phyloP scores from a whole-genome alignment of 495 filamentous ascomycete genomes.

The Penicillium flavigenum region DNA sequence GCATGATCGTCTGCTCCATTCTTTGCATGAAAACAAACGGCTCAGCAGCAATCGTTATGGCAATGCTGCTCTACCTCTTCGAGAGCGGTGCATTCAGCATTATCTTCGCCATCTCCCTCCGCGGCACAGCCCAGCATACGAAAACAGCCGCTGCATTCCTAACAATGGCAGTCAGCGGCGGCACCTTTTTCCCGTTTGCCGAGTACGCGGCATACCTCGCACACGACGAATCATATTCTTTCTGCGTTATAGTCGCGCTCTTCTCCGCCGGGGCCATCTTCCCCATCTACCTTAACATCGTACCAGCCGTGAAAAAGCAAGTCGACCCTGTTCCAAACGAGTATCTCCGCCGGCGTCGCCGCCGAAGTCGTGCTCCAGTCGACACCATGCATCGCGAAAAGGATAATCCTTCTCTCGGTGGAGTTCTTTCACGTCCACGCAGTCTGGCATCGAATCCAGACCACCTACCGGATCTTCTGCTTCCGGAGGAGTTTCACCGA shows the following conservation, averaged over 20 bases:
- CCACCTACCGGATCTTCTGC: conserved; percentile 30
- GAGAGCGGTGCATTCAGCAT: conserved; percentile 62
- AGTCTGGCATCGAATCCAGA: conserved; percentile 37
- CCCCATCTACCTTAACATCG: conserved; percentile 59
- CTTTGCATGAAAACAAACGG: conserved; percentile 56
- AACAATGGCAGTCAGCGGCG: conserved; percentile 57
- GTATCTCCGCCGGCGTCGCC: conserved; percentile 40
- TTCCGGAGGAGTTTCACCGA: conserved; percentile 23
- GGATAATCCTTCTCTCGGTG: conserved; percentile 35
- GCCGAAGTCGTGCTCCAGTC: conserved; percentile 21
- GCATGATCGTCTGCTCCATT: conserved; percentile 54
- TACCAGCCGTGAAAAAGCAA: conserved; percentile 57
- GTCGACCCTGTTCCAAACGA: conserved; percentile 57
- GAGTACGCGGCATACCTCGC: conserved; percentile 46
- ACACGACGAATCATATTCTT: conserved; percentile 48
- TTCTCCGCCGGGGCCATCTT: conserved; percentile 58
- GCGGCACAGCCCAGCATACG: conserved; percentile 59
- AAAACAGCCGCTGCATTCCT: conserved; percentile 57
- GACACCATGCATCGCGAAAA: conserved; percentile 34
- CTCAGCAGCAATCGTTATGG: conserved; percentile 46
- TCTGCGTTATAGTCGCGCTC: conserved; percentile 56
- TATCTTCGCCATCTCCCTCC: conserved; percentile 60
- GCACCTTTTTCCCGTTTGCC: conserved; percentile 56
- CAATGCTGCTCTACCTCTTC: conserved; percentile 59
- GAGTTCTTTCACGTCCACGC: conserved; percentile 41